A percentile compares a stretch with the other conserved stretches of the same genome.
These are phyloP conservation scores for Bipolaris gigantea DNA, from an alignment of 2,329 filamentous ascomycete genomes.

Conservation along the genomic window DNA sequence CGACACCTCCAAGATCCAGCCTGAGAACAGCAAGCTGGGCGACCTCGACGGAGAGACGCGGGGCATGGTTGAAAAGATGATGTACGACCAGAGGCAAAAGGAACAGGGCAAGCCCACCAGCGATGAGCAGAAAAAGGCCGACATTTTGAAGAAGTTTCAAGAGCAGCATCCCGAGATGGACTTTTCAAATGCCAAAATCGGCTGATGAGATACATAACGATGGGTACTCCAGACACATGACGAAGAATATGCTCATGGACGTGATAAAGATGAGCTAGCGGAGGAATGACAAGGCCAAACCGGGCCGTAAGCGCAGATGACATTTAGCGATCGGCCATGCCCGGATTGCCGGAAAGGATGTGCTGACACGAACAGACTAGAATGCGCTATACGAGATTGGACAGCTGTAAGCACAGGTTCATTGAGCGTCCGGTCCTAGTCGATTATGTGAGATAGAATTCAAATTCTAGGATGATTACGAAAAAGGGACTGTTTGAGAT, in stretches of 20 bases:
- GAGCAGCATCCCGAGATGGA: conserved; percentile 74
- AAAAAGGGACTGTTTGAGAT: neutral
- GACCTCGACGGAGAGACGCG: conserved; percentile 95
- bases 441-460: neutral
- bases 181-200: conserved; percentile 67
- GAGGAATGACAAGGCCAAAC: neutral
- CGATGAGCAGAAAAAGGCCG: conserved; percentile 93
- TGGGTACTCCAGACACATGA: neutral
- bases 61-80: conserved; percentile 99
- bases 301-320: neutral
- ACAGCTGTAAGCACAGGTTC: neutral
- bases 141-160: conserved; percentile 90
- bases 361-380: neutral
- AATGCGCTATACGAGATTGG: neutral
- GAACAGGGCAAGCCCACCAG: conserved; percentile 85
- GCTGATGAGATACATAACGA: conserved; percentile 23
- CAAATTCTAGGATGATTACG: neutral
- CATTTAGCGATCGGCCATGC: neutral
- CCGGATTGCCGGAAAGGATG: neutral
- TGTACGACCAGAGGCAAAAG: conserved; percentile 98
- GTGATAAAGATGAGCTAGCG: neutral
- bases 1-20: conserved; percentile 91
- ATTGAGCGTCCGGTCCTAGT: neutral
- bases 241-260: neutral
- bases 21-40: conserved; percentile 86